Evolutionary conservation across 495 filamentous ascomycete species (phyloP).

Genomic region (Jackrogersella multiformis): DNA sequence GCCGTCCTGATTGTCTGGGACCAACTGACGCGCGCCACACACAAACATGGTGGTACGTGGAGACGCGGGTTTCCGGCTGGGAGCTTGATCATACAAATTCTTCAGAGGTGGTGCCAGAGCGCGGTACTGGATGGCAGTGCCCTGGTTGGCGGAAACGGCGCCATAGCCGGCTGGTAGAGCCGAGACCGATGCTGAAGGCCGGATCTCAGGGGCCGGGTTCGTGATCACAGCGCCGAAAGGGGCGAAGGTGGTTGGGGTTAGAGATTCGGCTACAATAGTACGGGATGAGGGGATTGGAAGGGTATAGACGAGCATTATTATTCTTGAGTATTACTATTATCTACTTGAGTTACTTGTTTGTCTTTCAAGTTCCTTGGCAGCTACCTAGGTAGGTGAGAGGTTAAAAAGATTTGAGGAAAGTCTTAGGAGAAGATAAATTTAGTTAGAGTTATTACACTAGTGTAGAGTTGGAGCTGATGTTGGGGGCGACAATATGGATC

Average conservation of each 20-base stretch:
- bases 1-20: slow-evolving; percentile 5
- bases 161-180: slow-evolving; percentile 46
- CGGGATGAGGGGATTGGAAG: slow-evolving; percentile 34
- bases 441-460: neutral
- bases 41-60: slow-evolving; percentile 88
- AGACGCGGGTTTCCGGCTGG: slow-evolving; percentile 66
- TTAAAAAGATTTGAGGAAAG: neutral
- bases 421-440: neutral
- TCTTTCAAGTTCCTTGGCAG: neutral
- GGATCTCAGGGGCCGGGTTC: slow-evolving; percentile 68
- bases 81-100: slow-evolving; percentile 72
- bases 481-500: too few relatives aligned
- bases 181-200: slow-evolving; percentile 45
- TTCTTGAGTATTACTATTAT: neutral
- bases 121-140: slow-evolving; percentile 84
- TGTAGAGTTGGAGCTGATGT: too few relatives aligned
- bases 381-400: neutral
- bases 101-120: slow-evolving; percentile 72
- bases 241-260: slow-evolving; percentile 73
- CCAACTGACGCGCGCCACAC: slow-evolving; percentile 71
- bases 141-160: slow-evolving; percentile 76
- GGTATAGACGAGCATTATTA: slow-evolving; percentile 44
- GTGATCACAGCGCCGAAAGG: slow-evolving; percentile 85
- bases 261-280: slow-evolving; percentile 62
- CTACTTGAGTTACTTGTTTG: slow-evolving; percentile 2